A percentile compares a stretch with the other conserved stretches of the same genome.
Conservation (phyloP, 2,329 filamentous ascomycete species). For the Colletotrichum sp. region DNA sequence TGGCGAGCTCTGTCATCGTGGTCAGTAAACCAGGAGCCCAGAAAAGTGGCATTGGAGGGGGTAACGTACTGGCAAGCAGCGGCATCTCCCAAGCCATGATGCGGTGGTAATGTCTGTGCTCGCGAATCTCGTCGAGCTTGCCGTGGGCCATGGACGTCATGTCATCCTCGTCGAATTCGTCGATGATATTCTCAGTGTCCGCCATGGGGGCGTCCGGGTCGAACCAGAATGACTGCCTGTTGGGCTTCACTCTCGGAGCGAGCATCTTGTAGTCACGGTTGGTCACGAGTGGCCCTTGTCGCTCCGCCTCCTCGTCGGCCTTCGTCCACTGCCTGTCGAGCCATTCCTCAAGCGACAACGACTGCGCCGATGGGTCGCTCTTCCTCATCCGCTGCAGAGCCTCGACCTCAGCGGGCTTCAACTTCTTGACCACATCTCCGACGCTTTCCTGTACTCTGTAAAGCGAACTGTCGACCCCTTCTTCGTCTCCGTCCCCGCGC, state of each 20-base stretch:
- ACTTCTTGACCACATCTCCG: conserved; percentile 14
- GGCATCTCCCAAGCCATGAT: conserved; percentile 97
- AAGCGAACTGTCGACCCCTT: conserved; percentile 21
- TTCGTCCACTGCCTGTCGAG: conserved; percentile 1
- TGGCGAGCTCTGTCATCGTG: conserved; percentile 70
- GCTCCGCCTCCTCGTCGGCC: neutral
- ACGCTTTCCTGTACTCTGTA: neutral
- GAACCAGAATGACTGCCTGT: conserved; percentile 51
- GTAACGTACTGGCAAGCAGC: conserved; percentile 76
- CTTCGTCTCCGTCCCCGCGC: conserved; percentile 23
- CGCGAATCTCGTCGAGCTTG: conserved; percentile 86
- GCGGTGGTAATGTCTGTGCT: conserved; percentile 86
- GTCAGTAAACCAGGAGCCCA: conserved; percentile 16
- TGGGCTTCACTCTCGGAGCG: conserved; percentile 28
- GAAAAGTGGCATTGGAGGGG: neutral
- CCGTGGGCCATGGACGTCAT: conserved; percentile 83
- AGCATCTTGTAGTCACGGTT: conserved; percentile 25
- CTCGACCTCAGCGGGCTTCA: conserved; percentile 19
- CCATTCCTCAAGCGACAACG: conserved; percentile 8
- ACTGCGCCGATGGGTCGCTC: conserved; percentile 29
- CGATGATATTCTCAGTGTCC: conserved; percentile 54
- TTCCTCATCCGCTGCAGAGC: conserved; percentile 33
- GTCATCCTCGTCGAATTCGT: conserved; percentile 80
- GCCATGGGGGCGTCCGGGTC: conserved; percentile 53
- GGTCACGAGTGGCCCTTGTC: neutral